A percentile compares a stretch with the other conserved stretches of the same genome.
Evolutionary conservation across 83 land plant species (phyloP).

Genomic region (Picea mariana): DNA sequence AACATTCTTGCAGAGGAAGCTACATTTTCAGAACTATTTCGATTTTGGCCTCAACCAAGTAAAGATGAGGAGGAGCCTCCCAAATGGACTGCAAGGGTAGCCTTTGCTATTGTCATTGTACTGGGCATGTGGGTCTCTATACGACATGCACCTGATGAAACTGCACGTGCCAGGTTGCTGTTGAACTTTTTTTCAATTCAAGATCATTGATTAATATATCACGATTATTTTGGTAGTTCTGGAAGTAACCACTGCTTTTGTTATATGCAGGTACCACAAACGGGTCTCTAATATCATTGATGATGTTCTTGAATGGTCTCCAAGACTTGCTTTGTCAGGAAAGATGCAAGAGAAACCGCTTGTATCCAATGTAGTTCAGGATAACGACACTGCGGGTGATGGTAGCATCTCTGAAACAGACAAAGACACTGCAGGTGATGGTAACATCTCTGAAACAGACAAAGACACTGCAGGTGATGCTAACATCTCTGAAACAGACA

Average conservation of each 20-base stretch:
- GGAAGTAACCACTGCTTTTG: neutral
- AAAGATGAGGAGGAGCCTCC: constrained; percentile 93
- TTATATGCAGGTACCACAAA: constrained; percentile 85
- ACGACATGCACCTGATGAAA: constrained; percentile 98
- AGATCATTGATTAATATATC: neutral
- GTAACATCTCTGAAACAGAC: no score
- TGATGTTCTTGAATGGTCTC: constrained; percentile 96
- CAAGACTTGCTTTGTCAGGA: constrained; percentile 81
- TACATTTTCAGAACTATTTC: constrained; percentile 76
- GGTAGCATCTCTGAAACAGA: constrained; percentile 5
- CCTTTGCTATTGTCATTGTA: constrained; percentile 63
- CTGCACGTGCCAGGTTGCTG: constrained; percentile 85
- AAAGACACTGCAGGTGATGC: no score
- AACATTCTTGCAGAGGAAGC: constrained; percentile 98
- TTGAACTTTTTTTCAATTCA: neutral
- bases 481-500: neutral
- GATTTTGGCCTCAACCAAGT: constrained; percentile 76
- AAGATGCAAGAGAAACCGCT: constrained; percentile 60
- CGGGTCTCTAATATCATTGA: constrained; percentile 94
- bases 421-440: neutral
- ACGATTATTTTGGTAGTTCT: neutral
- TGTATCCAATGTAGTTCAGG: constrained; percentile 1
- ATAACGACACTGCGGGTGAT: neutral
- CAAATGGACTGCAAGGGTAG: constrained; percentile 89
- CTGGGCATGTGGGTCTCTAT: constrained; percentile 68